Evolutionary conservation across 2,329 filamentous ascomycete species (phyloP).

Genomic region (Nigrospora sphaerica): DNA sequence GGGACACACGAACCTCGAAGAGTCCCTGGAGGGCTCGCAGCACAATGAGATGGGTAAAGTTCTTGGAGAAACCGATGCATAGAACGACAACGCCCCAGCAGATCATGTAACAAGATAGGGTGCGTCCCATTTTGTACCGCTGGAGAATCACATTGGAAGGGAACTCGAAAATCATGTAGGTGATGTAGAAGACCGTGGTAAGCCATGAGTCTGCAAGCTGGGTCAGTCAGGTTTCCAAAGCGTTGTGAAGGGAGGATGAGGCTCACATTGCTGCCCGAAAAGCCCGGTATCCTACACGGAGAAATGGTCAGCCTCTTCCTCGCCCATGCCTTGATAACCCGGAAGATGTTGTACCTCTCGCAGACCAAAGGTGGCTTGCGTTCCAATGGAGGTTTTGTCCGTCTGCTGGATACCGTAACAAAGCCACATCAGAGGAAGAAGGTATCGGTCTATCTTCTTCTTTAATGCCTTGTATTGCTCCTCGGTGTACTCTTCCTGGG

Average conservation of each 20-base stretch:
- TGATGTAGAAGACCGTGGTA: slow-evolving; percentile 24
- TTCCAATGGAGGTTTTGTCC: slow-evolving; percentile 35
- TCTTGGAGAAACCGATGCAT: slow-evolving; percentile 27
- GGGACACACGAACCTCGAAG: slow-evolving; percentile 18
- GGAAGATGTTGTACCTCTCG: slow-evolving; percentile 12
- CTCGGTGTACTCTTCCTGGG: slow-evolving; percentile 20
- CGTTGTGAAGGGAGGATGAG: not conserved
- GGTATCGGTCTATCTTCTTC: slow-evolving; percentile 34
- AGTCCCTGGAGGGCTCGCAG: slow-evolving; percentile 28
- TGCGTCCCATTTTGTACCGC: slow-evolving; percentile 21
- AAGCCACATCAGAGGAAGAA: slow-evolving; percentile 39
- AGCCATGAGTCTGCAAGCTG: slow-evolving; percentile 18
- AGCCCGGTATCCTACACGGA: slow-evolving; percentile 18
- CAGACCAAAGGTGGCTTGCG: slow-evolving; percentile 30
- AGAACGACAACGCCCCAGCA: slow-evolving; percentile 26
- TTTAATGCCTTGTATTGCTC: slow-evolving; percentile 29
- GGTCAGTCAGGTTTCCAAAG: not conserved
- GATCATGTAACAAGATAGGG: slow-evolving; percentile 23
- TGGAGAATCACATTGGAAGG: slow-evolving; percentile 23
- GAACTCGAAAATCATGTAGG: slow-evolving; percentile 23
- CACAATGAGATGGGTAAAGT: slow-evolving; percentile 27
- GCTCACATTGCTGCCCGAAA: slow-evolving; percentile 18
- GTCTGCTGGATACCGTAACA: slow-evolving; percentile 42
- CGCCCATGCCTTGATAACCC: not conserved
- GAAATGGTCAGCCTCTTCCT: not conserved